Base-by-base conservation (phyloP, 1,284 basidiomycete species). In the Leccinum subspadiceum region DNA sequence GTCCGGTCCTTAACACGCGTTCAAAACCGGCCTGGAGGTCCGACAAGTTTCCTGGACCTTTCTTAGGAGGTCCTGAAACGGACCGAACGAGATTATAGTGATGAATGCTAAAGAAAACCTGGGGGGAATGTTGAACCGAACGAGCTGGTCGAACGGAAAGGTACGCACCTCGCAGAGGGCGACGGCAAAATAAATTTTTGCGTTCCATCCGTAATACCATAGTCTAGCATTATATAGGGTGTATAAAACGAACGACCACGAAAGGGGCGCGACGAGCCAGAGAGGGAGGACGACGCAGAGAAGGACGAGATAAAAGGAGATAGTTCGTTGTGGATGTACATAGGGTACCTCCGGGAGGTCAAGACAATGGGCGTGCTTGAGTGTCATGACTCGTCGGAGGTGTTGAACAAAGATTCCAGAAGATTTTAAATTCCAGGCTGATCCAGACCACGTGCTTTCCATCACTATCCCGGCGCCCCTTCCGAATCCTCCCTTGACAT, bases 81-180 rank as follows among this genome's bases (percentile, higher is more conserved):
- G 76, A 75, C 50, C 71, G 75, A 33, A 81, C 79, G 41, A 94
- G 81, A 62, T 80, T 77, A 61, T 76, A 76, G 68, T 92, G 83
- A 73, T 92, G 87, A 48, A 93, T 69, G 62, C 87, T 89, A 75
- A 96, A 96, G 61, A 87, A 70, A n/a, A 86, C 82, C 90, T 94
- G 69, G 31, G 37, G 60, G 3, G 51, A 44, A 56, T 7, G 52
- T 57, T 59, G 48, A 51, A 24, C 17, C n/a, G 1, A 7, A n/a
- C 53, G 37, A 26, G 48, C 10, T 31, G 57, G 31, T 31, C 33
- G 29, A 37, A 51, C 15, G 41, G 39, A 53, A 29, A 17, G 10
- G 26, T 7, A 62, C 68, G 58, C 58, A 89, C 89, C 81, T 90
- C 90, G 69, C 76, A 81, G 33, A 85, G 70, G 49, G 85, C 81